A percentile compares a stretch with the other conserved stretches of the same genome.
Evolutionary conservation across 257 asterid genomes (phyloP).

Genomic region (Hygrophila difformis): DNA sequence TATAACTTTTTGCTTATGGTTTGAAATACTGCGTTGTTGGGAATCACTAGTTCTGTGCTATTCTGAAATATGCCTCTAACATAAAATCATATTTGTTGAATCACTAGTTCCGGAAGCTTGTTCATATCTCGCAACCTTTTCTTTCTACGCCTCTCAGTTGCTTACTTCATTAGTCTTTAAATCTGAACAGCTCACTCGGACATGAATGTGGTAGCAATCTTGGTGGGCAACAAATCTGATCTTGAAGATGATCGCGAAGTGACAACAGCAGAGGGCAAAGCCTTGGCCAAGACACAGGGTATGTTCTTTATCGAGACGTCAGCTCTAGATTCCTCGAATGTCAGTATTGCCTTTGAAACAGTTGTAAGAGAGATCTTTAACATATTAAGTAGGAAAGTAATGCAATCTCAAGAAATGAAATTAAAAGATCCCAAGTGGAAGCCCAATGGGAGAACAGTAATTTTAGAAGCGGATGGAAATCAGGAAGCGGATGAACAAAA

Average conservation of each 20-base stretch:
- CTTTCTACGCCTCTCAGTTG: neutral
- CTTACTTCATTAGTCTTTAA: conserved; percentile 1
- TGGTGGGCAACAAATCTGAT: conserved; percentile 91
- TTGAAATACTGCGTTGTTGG: neutral
- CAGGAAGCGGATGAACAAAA: conserved; percentile 29
- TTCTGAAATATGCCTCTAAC: no score
- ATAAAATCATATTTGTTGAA: no score
- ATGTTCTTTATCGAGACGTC: conserved; percentile 91
- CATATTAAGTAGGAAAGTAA: conserved; percentile 83
- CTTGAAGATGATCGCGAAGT: conserved; percentile 91
- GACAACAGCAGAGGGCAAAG: conserved; percentile 73
- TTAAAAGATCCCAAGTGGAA: conserved; percentile 44
- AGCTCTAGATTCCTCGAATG: conserved; percentile 89
- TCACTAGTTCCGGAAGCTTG: no score
- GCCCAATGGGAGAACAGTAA: conserved; percentile 59
- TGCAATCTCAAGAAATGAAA: conserved; percentile 87
- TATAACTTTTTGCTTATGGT: no score
- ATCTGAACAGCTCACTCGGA: conserved; percentile 77
- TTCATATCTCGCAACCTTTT: no score
- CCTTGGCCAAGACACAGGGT: conserved; percentile 76
- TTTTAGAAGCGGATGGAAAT: conserved; percentile 54
- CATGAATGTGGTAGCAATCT: conserved; percentile 89
- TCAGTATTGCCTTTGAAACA: conserved; percentile 61
- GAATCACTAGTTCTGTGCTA: no score
- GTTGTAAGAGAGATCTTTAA: conserved; percentile 76